Base-by-base conservation (phyloP, 345 rosid species). In the Pistacia vera region DNA sequence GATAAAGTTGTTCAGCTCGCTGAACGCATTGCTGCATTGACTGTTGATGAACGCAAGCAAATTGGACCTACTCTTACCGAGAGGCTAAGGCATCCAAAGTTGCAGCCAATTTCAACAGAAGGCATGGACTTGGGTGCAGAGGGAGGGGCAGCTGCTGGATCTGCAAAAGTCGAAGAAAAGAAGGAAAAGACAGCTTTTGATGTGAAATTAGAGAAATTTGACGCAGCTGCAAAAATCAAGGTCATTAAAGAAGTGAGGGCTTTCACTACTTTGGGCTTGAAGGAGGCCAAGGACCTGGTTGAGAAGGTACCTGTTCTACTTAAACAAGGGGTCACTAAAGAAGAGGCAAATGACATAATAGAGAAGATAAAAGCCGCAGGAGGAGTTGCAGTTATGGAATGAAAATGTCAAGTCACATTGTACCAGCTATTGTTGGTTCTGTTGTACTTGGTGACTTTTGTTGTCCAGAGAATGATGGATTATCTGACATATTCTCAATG, bases 201-300 rank as follows among this genome's bases (percentile, higher is more conserved):
- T 79, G 87, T 86, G 61, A 87, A 83, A 80, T 72, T 87, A 82
- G 90, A 87, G 79, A 87, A 87, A 77, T 83, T 83, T 66, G 90
- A 85, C n/a, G 83, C 85, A 3, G 78, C 87, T 20, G 76, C 85
- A 14, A 87, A 85, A 74, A 74, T 87, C 66, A 85, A 87, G 81
- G 88, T 87, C 30, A 85, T 87, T 49, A 87, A 87, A 61, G 88
- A 87, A 80, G 87, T 87, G 4, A 83, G 84, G 68, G 63, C 78
- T 2, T 83, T 87, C 61, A 83, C 86, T n/a, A 80, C 48, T 79
- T 78, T 87, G 79, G 90, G 90, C 7, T 64, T 85, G 82, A 87
- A 85, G 79, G 90, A 87, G 79, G 90, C 88, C 46, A 87, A 87
- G 60, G 86, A 85, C 3, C 82, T 87, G 75, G 88, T 87, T 46